Base-by-base conservation (phyloP, 495 filamentous ascomycete species). In the Neurospora sp. region DNA sequence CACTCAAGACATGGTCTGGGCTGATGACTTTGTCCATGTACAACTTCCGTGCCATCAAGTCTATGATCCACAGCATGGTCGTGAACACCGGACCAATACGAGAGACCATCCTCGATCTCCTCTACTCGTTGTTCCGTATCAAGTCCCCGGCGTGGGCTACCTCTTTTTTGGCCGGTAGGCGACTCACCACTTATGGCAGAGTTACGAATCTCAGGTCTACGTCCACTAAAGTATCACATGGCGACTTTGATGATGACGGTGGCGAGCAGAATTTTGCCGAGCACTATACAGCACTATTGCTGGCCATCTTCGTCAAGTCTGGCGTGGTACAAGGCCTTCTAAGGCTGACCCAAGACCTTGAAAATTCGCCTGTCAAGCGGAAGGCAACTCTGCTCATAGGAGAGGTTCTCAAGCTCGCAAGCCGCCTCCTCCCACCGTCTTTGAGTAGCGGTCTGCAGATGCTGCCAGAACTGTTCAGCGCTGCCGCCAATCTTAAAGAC, bases 131-230 rank as follows among this genome's bases (percentile, higher is more conserved):
- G 31, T 86, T 99, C 73, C 90, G 94, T 59, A 97, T 99, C 78
- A 98, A 97, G 77, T 90, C 94, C 27, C 96, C 96, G 7, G 95
- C 94, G 1, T 99, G 96, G 96, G 95, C 95, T 37, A 93, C 93
- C 1, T 96, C 94, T 22, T 99, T 97, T 78, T 87, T 99, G 65
- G 96, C 96, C 44, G 96, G 96, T 8, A 87, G 96, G 74, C 86
- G 96, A 70, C 87, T 98, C 41, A 99, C 96, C 17, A 98, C 93
- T 0, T 98, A 98, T 80, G 94, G 94, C 17, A 88, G 96, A 76
- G 94, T 98, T 40, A 88, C 93, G 9, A 97, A 94, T 75, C 84
- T 98, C n/a, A 93, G 91, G 73, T 83, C 89, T 2, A 73, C 81
- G 3, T 76, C 77, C 0, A 73, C 71, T 22, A 85, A 82, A 70